These are phyloP conservation scores for Termitomyces sp. DNA, from an alignment of 768 basidiomycete genomes.

Conservation along the genomic window DNA sequence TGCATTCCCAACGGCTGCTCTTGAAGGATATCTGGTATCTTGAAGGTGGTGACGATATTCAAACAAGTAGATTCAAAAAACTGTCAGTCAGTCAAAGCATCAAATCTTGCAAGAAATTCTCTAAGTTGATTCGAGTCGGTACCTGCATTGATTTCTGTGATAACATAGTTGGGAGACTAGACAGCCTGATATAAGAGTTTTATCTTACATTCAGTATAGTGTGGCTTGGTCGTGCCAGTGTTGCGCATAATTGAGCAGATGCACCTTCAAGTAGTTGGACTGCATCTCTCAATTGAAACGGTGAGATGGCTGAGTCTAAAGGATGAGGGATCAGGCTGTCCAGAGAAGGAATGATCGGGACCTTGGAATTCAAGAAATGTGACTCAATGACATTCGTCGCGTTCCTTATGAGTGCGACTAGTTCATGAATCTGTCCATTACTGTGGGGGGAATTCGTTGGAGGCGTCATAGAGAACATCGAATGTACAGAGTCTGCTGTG, in stretches of 20 bases:
- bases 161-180: too few relatives aligned
- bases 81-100: too few relatives aligned
- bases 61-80: too few relatives aligned
- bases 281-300: constrained; percentile 15
- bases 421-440: background rate
- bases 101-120: too few relatives aligned
- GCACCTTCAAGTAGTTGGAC: constrained; percentile 22
- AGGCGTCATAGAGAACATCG: background rate
- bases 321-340: constrained; percentile 17
- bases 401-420: constrained; percentile 13
- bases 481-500: too few relatives aligned
- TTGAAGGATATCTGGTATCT: too few relatives aligned
- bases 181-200: too few relatives aligned
- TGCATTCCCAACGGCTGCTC: too few relatives aligned
- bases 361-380: background rate
- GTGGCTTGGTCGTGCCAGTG: constrained; percentile 18
- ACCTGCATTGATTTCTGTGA: too few relatives aligned
- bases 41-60: too few relatives aligned
- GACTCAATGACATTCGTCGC: constrained; percentile 8
- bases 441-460: background rate
- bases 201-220: constrained; percentile 17
- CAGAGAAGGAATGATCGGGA: constrained; percentile 14
- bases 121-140: too few relatives aligned
- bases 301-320: constrained; percentile 13
- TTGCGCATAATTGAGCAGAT: constrained; percentile 20